Percentiles rank a stretch among this genome's conserved stretches.
These are phyloP conservation scores for Ilex asprella DNA, from an alignment of 257 asterid species.

Conservation along the genomic window DNA sequence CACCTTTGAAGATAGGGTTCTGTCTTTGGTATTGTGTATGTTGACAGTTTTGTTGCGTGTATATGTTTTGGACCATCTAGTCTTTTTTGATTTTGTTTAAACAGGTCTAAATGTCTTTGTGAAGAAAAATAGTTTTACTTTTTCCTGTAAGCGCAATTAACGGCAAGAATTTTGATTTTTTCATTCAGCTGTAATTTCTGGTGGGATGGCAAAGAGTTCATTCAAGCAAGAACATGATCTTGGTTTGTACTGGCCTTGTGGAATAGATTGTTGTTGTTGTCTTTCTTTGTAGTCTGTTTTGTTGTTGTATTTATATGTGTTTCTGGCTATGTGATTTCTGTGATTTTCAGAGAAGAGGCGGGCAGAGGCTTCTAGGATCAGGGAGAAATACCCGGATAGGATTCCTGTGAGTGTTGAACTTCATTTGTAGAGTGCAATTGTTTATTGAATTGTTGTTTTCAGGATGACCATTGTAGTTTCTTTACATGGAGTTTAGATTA, in stretches of 20 bases:
- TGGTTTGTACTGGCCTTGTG: constrained; percentile 7
- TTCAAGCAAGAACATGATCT: constrained; percentile 31
- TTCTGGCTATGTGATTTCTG: not conserved
- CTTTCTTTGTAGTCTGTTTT: not conserved
- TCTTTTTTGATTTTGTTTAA: too few relatives aligned
- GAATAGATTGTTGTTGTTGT: not conserved
- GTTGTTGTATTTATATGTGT: not conserved
- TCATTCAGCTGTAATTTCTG: not conserved
- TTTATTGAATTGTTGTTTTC: not conserved
- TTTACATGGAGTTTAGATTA: not conserved
- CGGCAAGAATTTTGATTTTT: not conserved
- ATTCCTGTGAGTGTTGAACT: constrained; percentile 23
- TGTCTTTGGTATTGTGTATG: too few relatives aligned
- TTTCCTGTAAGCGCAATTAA: not conserved
- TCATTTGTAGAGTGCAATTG: not conserved
- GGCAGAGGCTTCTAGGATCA: constrained; percentile 38
- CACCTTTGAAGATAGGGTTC: too few relatives aligned
- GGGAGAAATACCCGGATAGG: constrained; percentile 37
- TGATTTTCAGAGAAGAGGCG: constrained; percentile 25
- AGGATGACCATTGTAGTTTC: not conserved
- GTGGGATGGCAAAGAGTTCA: constrained; percentile 30
- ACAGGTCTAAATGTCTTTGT: too few relatives aligned
- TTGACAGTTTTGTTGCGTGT: too few relatives aligned
- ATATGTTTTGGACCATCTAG: too few relatives aligned
- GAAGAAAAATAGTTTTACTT: not conserved